Evolutionary conservation across 2,329 filamentous ascomycete genomes (phyloP).

Genomic region (Aspergillus versicolor): DNA sequence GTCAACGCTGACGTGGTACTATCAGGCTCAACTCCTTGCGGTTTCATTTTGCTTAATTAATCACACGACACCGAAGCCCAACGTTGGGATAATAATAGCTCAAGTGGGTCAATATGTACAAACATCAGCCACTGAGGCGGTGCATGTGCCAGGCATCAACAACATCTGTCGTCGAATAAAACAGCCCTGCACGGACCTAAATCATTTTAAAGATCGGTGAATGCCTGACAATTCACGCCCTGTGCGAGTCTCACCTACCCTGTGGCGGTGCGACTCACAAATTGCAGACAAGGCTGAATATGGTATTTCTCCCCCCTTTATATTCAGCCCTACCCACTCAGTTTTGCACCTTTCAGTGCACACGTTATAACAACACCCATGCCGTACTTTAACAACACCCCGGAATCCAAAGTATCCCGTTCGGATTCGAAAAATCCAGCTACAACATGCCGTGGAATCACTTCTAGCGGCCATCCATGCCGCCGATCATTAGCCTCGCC

Average conservation of each 20-base stretch:
- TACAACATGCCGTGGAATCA: slow-evolving; percentile 86
- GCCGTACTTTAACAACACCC: slow-evolving; percentile 70
- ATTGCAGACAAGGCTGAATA: neutral
- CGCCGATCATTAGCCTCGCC: slow-evolving; percentile 64
- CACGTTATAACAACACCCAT: slow-evolving; percentile 39
- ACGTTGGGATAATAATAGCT: neutral
- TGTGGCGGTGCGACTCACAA: neutral
- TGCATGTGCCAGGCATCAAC: slow-evolving; percentile 17
- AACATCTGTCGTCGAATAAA: slow-evolving; percentile 1
- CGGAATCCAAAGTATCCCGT: slow-evolving; percentile 74
- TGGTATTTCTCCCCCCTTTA: neutral
- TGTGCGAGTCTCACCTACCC: neutral
- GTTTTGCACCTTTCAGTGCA: neutral
- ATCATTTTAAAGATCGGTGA: neutral
- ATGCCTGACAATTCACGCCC: neutral
- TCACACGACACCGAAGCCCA: neutral
- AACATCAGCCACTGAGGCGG: slow-evolving; percentile 25
- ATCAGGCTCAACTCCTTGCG: neutral
- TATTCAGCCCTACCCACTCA: neutral
- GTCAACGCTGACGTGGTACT: neutral
- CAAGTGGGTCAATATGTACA: slow-evolving; percentile 11
- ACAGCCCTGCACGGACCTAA: neutral
- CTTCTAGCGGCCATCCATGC: slow-evolving; percentile 77
- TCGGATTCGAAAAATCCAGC: slow-evolving; percentile 81
- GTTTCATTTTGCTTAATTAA: neutral